Evolutionary conservation across 176 grass and related monocot genomes (phyloP).

Genomic region (Ananas comosus): DNA sequence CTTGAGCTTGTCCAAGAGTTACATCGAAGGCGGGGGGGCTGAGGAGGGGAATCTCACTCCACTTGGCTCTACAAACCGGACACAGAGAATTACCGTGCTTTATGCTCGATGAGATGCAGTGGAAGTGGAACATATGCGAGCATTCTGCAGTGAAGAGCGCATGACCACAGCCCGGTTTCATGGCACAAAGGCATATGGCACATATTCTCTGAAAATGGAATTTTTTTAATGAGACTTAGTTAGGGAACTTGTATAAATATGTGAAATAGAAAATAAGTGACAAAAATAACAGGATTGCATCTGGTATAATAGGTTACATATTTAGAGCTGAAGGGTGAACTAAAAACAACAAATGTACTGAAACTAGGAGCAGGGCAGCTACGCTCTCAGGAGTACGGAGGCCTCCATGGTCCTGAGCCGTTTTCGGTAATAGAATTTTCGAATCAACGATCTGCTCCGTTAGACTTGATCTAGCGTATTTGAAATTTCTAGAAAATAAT

Average conservation of each 20-base stretch:
- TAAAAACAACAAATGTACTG: too few species aligned
- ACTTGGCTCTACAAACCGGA: conserved; percentile 69
- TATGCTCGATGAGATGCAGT: conserved; percentile 51
- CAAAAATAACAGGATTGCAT: too few species aligned
- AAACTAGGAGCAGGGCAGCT: too few species aligned
- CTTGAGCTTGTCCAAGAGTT: conserved; percentile 50
- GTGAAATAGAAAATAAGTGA: too few species aligned
- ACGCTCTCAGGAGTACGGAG: too few species aligned
- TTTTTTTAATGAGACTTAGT: background rate
- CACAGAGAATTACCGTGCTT: conserved; percentile 48
- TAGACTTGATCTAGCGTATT: too few species aligned
- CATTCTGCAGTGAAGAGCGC: conserved; percentile 89
- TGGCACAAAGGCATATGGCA: conserved; percentile 70
- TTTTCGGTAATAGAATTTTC: too few species aligned
- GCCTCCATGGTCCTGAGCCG: too few species aligned
- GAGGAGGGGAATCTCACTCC: conserved; percentile 71
- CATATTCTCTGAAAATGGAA: conserved; percentile 51
- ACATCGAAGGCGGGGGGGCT: conserved; percentile 27
- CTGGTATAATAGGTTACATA: too few species aligned
- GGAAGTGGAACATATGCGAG: conserved; percentile 73
- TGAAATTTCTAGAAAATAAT: too few species aligned
- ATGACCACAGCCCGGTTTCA: conserved; percentile 60
- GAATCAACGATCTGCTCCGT: too few species aligned
- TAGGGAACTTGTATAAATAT: background rate
- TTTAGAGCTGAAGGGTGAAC: too few species aligned